These are phyloP conservation scores for Candida verbasci DNA, from an alignment of 805 yeast species.

Conservation along the genomic window DNA sequence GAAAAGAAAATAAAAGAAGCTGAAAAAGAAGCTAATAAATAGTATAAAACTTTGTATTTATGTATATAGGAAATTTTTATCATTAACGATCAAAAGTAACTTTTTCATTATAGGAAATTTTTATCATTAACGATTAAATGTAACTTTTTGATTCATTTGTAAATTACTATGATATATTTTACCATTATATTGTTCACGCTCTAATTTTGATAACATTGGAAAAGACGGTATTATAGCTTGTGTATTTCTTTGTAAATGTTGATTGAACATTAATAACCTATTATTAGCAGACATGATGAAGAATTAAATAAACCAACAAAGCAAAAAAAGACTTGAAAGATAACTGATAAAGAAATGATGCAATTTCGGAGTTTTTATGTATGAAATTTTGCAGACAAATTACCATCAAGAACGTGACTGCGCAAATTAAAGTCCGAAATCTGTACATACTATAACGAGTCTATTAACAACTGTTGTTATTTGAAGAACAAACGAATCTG, in stretches of 20 bases:
- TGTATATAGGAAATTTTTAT: neutral
- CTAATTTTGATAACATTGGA: conserved; percentile 14
- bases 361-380: no score
- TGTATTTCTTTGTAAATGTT: conserved; percentile 13
- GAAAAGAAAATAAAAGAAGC: neutral
- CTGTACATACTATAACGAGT: neutral
- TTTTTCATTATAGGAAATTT: no score
- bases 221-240: conserved; percentile 12
- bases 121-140: neutral
- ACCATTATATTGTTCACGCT: conserved; percentile 13
- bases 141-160: neutral
- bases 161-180: conserved; percentile 2
- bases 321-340: no score
- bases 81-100: no score
- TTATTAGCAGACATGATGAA: conserved; percentile 9
- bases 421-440: neutral
- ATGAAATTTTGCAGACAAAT: no score
- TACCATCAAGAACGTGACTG: neutral
- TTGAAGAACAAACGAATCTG: no score
- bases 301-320: no score
- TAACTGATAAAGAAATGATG: no score
- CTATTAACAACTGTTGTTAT: no score
- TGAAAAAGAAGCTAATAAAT: neutral
- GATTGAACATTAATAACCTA: conserved; percentile 15
- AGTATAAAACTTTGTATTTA: neutral